phyloP scores from a whole-genome alignment of 2,329 filamentous ascomycete genomes.

The Chalara sp. region DNA sequence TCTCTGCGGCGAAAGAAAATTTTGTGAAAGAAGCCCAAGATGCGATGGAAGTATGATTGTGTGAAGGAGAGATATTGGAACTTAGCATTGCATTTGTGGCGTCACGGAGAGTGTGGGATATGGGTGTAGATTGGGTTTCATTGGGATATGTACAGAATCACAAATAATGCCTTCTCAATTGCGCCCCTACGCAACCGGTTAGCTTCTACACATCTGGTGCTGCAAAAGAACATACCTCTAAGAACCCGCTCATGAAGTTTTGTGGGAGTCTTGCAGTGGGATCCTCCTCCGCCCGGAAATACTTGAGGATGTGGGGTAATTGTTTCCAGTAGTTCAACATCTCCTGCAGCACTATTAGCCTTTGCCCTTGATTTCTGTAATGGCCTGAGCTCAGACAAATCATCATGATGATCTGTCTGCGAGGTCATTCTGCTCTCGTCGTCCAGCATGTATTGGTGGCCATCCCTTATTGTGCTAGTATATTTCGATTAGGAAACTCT shows the following conservation, averaged over 20 bases:
- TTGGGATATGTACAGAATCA: conserved; percentile 28
- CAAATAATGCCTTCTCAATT: conserved; percentile 22
- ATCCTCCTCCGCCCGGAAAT: conserved; percentile 85
- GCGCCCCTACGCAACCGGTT: conserved; percentile 20
- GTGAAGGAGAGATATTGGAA: conserved; percentile 1
- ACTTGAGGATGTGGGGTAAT: conserved; percentile 89
- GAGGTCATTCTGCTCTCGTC: too few species aligned
- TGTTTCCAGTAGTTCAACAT: conserved; percentile 99
- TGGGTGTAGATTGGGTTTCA: conserved; percentile 18
- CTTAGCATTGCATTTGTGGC: conserved; percentile 22
- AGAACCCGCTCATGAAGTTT: conserved; percentile 89
- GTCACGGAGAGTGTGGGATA: conserved; percentile 8
- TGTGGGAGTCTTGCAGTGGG: conserved; percentile 69
- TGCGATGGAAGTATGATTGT: conserved; percentile 1
- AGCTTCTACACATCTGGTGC: conserved; percentile 75
- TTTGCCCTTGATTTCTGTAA: too few species aligned
- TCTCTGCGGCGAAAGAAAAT: conserved; percentile 58
- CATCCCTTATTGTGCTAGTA: background rate
- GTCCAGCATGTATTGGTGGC: too few species aligned
- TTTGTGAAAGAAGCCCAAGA: background rate
- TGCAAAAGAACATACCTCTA: conserved; percentile 61
- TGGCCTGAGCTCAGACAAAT: too few species aligned
- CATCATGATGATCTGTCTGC: too few species aligned
- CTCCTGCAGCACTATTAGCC: conserved; percentile 51
- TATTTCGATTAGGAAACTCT: background rate